phyloP scores from a whole-genome alignment of 2,329 filamentous ascomycete genomes.

The Anisogramma anomala region DNA sequence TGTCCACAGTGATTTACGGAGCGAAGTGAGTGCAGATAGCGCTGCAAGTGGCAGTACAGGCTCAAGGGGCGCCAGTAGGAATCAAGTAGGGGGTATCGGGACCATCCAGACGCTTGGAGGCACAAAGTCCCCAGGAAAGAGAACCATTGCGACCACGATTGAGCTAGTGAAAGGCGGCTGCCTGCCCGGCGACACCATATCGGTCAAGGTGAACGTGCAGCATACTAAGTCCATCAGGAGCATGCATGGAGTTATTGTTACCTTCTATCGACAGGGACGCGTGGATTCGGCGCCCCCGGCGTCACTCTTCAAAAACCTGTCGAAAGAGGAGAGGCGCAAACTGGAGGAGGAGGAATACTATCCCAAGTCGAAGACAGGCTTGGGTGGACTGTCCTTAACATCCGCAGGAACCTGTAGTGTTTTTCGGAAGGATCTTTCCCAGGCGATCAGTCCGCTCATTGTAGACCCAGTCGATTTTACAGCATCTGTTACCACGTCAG shows the following conservation, averaged over 20 bases:
- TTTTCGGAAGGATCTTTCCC: slow-evolving; percentile 90
- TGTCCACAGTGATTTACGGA: slow-evolving; percentile 44
- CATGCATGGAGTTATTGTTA: slow-evolving; percentile 84
- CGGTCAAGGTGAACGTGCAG: slow-evolving; percentile 68
- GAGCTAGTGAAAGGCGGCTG: slow-evolving; percentile 75
- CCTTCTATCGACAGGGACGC: slow-evolving; percentile 78
- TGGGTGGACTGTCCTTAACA: slow-evolving; percentile 75
- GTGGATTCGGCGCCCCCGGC: slow-evolving; percentile 63
- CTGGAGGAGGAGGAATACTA: slow-evolving; percentile 73
- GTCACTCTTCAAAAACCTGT: slow-evolving; percentile 38
- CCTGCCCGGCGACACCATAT: slow-evolving; percentile 71
- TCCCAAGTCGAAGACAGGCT: slow-evolving; percentile 73
- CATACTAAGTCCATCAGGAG: slow-evolving; percentile 87
- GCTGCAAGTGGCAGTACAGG: slow-evolving; percentile 54
- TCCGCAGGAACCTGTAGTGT: slow-evolving; percentile 78
- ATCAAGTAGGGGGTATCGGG: slow-evolving; percentile 34
- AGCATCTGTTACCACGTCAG: slow-evolving; percentile 67
- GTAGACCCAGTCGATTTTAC: slow-evolving; percentile 71
- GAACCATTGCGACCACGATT: slow-evolving; percentile 76
- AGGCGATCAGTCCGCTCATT: slow-evolving; percentile 78
- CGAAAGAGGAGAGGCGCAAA: slow-evolving; percentile 54
- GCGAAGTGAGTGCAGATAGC: slow-evolving; percentile 62
- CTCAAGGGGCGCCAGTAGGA: slow-evolving; percentile 31
- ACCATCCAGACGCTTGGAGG: slow-evolving; percentile 26
- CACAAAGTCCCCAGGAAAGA: slow-evolving; percentile 43